Evolutionary conservation across 2,329 filamentous ascomycete genomes (phyloP).

Genomic region (Emericellopsis atlantica): DNA sequence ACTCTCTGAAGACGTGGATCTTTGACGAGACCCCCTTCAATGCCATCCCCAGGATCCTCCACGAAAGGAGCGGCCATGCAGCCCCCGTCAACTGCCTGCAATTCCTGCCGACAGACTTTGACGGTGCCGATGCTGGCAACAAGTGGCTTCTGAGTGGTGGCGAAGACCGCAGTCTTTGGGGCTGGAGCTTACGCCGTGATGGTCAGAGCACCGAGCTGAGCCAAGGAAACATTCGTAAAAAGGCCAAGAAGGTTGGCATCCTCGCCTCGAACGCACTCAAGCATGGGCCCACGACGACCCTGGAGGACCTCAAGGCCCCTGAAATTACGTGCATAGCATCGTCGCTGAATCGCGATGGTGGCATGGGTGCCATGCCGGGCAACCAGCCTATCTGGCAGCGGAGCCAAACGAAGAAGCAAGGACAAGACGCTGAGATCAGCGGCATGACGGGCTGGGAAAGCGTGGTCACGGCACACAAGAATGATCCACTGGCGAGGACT

Average conservation of each 20-base stretch:
- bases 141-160: constrained; percentile 93
- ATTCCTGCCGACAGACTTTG: constrained; percentile 80
- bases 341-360: constrained; percentile 86
- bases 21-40: constrained; percentile 90
- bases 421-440: constrained; percentile 57
- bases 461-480: constrained; percentile 81
- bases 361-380: constrained; percentile 73
- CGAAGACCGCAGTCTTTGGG: constrained; percentile 85
- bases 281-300: constrained; percentile 47
- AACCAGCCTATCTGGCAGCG: constrained; percentile 78
- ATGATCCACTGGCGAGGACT: constrained; percentile 74
- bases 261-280: constrained; percentile 42
- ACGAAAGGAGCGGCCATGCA: constrained; percentile 79
- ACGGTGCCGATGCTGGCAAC: constrained; percentile 75
- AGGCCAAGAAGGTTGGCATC: constrained; percentile 78
- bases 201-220: constrained; percentile 89
- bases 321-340: constrained; percentile 87
- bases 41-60: constrained; percentile 71
- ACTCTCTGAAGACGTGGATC: constrained; percentile 91
- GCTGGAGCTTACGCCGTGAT: constrained; percentile 87
- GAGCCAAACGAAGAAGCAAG: constrained; percentile 47
- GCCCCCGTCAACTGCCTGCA: constrained; percentile 70
- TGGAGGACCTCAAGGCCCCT: constrained; percentile 75
- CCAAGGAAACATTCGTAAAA: constrained; percentile 78
- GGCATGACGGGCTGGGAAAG: constrained; percentile 92